A percentile compares a stretch with the other conserved stretches of the same genome.
Evolutionary conservation across 1,284 basidiomycete species (phyloP).

Genomic region (Cryptococcus sp.): DNA sequence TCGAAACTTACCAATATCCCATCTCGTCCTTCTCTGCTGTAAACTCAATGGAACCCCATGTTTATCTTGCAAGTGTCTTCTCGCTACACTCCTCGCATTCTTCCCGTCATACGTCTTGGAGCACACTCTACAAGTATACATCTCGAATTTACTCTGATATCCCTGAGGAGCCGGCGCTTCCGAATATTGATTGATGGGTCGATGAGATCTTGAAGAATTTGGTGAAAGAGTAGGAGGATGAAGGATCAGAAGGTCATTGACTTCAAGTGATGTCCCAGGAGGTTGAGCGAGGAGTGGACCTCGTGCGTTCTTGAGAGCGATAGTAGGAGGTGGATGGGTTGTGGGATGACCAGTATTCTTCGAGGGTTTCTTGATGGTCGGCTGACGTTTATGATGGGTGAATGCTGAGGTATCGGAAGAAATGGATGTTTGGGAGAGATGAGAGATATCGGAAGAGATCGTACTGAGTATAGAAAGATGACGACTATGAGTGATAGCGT

Average conservation of each 20-base stretch:
- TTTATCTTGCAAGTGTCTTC: slow-evolving; percentile 55
- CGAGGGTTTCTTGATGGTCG: no score
- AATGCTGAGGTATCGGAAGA: no score
- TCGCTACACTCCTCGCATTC: slow-evolving; percentile 55
- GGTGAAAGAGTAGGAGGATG: slow-evolving; percentile 12
- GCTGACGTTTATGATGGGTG: no score
- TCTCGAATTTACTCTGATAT: slow-evolving; percentile 14
- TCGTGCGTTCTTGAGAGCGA: slow-evolving; percentile 1
- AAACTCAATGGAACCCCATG: slow-evolving; percentile 53
- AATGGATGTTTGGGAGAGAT: no score
- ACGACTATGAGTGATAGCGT: no score
- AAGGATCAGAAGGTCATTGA: slow-evolving; percentile 29
- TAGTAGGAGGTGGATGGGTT: neutral
- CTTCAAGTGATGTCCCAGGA: slow-evolving; percentile 19
- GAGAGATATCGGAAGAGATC: no score
- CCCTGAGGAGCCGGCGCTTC: neutral
- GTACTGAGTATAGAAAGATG: no score
- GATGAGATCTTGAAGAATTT: neutral
- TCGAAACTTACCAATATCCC: slow-evolving; percentile 51
- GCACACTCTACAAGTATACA: slow-evolving; percentile 39
- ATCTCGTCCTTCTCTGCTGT: slow-evolving; percentile 53
- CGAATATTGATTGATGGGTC: slow-evolving; percentile 10
- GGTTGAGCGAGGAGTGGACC: slow-evolving; percentile 16
- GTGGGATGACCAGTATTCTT: no score
- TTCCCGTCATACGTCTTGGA: slow-evolving; percentile 51